These are phyloP conservation scores for Quercus bicolor DNA, from an alignment of 306 rosid genomes.

Conservation along the genomic window DNA sequence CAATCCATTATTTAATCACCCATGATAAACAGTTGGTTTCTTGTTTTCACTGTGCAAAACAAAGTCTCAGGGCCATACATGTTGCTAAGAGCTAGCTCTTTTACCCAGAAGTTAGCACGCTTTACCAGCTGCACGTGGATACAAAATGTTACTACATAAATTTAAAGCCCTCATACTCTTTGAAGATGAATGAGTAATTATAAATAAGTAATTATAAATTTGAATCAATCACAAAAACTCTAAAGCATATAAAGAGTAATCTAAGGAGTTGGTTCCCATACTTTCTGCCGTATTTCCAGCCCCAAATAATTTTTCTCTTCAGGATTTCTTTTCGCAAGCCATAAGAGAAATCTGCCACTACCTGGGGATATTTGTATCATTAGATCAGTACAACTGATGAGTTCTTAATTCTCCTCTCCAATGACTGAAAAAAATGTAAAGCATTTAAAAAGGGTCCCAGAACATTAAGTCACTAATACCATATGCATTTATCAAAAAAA, in stretches of 20 bases:
- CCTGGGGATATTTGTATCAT: slow-evolving; percentile 46
- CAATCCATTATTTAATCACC: slow-evolving; percentile 8
- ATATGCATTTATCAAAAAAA: no score
- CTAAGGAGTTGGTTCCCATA: slow-evolving; percentile 25
- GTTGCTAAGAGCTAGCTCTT: slow-evolving; percentile 73
- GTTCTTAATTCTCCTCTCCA: background rate
- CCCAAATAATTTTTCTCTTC: slow-evolving; percentile 74
- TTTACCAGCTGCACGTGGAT: slow-evolving; percentile 66
- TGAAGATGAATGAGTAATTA: slow-evolving; percentile 13
- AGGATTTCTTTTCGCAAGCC: slow-evolving; percentile 75
- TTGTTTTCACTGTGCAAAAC: slow-evolving; percentile 17
- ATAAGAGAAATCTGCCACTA: slow-evolving; percentile 82
- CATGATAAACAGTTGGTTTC: background rate
- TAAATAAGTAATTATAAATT: slow-evolving; percentile 15
- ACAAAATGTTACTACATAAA: background rate
- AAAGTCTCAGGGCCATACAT: slow-evolving; percentile 46
- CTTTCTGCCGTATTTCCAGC: slow-evolving; percentile 77
- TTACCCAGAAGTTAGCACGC: slow-evolving; percentile 77
- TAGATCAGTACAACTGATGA: slow-evolving; percentile 16
- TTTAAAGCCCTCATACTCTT: background rate
- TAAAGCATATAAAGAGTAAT: slow-evolving; percentile 17
- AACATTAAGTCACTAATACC: no score
- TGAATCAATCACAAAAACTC: slow-evolving; percentile 13
- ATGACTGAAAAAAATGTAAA: slow-evolving; percentile 6
- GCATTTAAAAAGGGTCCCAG: background rate